Percentiles rank a stretch among this genome's conserved stretches.
phyloP scores from a whole-genome alignment of 202 grass and related monocot species.

The Brachypodium distachyon region DNA sequence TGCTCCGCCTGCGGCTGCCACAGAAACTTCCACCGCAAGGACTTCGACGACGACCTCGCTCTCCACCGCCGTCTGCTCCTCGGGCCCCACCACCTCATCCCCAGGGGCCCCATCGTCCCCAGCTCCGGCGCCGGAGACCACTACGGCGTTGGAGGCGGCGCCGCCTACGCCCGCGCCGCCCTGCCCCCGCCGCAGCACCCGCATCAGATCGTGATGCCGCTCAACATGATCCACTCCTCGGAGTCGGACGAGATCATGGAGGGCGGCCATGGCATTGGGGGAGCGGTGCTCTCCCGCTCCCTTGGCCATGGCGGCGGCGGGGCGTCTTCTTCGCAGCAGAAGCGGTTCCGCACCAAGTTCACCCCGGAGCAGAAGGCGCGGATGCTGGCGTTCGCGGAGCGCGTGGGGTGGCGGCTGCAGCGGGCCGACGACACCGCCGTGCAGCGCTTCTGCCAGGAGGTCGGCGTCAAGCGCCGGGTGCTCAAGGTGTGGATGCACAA shows the following conservation, averaged over 20 bases:
- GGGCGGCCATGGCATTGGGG: background rate
- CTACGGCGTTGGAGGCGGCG: too few species aligned
- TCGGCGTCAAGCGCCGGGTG: slow-evolving; percentile 79
- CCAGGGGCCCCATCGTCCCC: slow-evolving; percentile 15
- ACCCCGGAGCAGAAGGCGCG: slow-evolving; percentile 77
- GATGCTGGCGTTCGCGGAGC: slow-evolving; percentile 90
- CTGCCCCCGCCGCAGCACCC: slow-evolving; percentile 25
- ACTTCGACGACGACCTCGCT: background rate
- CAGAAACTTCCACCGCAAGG: slow-evolving; percentile 96
- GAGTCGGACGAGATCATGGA: slow-evolving; percentile 61
- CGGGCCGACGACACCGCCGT: slow-evolving; percentile 68
- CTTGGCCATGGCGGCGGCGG: slow-evolving; percentile 14
- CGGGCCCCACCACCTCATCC: slow-evolving; percentile 8
- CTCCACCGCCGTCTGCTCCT: slow-evolving; percentile 16
- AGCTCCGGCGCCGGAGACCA: slow-evolving; percentile 24
- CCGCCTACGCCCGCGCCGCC: slow-evolving; percentile 18
- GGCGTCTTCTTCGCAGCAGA: slow-evolving; percentile 25
- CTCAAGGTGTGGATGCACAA: slow-evolving; percentile 99
- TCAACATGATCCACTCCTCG: slow-evolving; percentile 62
- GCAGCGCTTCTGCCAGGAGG: slow-evolving; percentile 85
- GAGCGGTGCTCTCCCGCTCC: too few species aligned
- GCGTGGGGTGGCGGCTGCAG: slow-evolving; percentile 73
- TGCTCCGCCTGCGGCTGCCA: slow-evolving; percentile 95
- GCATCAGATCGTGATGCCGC: slow-evolving; percentile 63
- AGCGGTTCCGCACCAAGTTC: slow-evolving; percentile 96